Conservation (phyloP, 768 basidiomycete species). For the Xerocomellus amylosporus region DNA sequence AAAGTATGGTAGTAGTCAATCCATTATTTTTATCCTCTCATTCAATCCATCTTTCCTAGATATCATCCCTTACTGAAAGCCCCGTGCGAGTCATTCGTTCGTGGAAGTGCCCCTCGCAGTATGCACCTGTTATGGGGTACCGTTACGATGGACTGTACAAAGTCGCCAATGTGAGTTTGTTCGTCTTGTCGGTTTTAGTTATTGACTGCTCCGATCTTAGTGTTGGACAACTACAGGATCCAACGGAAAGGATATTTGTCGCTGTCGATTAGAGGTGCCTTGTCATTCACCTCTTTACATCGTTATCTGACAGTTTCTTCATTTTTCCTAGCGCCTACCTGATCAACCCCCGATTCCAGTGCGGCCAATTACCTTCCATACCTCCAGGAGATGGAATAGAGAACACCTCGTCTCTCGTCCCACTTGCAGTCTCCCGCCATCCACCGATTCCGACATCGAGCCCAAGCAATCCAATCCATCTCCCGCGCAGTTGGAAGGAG, state of each 20-base stretch:
- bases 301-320: neutral
- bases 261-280: constrained; percentile 26
- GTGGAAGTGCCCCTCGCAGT: constrained; percentile 16
- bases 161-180: constrained; percentile 18
- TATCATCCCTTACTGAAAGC: constrained; percentile 15
- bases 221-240: constrained; percentile 21
- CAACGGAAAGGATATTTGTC: constrained; percentile 19
- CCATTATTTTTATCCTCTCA: neutral
- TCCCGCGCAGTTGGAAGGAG: neutral
- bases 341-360: constrained; percentile 24
- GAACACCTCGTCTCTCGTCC: neutral
- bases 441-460: neutral
- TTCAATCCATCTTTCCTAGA: constrained; percentile 7
- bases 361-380: neutral
- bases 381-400: neutral
- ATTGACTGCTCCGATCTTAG: constrained; percentile 4
- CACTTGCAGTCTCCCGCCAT: neutral
- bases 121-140: constrained; percentile 25
- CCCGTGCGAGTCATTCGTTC: constrained; percentile 31
- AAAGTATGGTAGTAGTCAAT: constrained; percentile 10
- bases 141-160: constrained; percentile 34
- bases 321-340: constrained; percentile 23
- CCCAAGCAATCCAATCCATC: neutral
- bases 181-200: neutral
- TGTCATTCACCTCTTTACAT: neutral